Evolutionary conservation across 306 rosid genomes (phyloP).

Genomic region (Lathyrus oleraceus): DNA sequence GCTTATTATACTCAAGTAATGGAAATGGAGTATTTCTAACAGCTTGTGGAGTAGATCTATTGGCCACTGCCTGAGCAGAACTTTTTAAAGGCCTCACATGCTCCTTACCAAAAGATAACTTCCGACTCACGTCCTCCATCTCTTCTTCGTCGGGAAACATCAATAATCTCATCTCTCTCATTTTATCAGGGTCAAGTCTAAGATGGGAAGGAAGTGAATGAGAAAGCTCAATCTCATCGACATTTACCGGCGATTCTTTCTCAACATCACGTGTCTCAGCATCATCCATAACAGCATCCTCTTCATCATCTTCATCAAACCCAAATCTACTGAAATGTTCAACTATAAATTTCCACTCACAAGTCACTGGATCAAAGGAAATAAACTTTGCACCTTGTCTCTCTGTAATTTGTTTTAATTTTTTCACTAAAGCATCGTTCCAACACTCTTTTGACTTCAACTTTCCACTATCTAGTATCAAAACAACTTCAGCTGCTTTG

Average conservation of each 20-base stretch:
- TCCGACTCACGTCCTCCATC: conserved; percentile 47
- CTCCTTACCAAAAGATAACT: conserved; percentile 55
- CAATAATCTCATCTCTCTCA: conserved; percentile 91
- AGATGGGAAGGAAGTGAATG: conserved; percentile 97
- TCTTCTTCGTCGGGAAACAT: conserved; percentile 73
- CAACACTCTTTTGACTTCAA: conserved; percentile 39
- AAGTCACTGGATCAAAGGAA: conserved; percentile 62
- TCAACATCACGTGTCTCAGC: conserved; percentile 57
- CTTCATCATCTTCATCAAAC: conserved; percentile 83
- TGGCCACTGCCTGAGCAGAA: conserved; percentile 50
- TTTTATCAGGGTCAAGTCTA: conserved; percentile 86
- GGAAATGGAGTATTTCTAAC: conserved; percentile 84
- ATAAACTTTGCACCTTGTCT: conserved; percentile 77
- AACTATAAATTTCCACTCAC: conserved; percentile 86
- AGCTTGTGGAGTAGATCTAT: conserved; percentile 57
- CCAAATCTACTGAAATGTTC: conserved; percentile 96
- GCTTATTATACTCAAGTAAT: conserved; percentile 75
- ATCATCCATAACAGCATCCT: conserved; percentile 65
- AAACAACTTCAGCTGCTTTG: conserved; percentile 91
- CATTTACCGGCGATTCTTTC: conserved; percentile 49
- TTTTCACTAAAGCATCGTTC: conserved; percentile 44
- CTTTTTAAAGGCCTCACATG: conserved; percentile 49
- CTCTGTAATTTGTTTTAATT: conserved; percentile 54
- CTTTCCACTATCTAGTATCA: conserved; percentile 49
- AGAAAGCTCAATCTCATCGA: conserved; percentile 59